Evolutionary conservation across 495 filamentous ascomycete species (phyloP).

Genomic region (Lophiotrema nucula): DNA sequence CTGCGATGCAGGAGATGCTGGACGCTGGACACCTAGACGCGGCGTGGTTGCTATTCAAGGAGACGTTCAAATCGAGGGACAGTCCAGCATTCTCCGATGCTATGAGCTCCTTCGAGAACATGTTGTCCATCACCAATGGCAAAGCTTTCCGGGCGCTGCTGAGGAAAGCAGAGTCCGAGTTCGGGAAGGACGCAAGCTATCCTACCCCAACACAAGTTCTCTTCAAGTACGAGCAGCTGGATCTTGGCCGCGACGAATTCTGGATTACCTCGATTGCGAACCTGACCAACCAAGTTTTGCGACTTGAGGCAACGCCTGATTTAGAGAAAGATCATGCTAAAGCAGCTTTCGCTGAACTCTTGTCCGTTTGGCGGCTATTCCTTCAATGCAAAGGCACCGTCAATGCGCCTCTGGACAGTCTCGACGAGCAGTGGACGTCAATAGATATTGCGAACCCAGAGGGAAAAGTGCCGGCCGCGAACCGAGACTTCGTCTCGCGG

Average conservation of each 20-base stretch:
- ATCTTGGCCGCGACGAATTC: constrained; percentile 9
- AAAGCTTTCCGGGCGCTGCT: constrained; percentile 16
- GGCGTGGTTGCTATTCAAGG: background rate
- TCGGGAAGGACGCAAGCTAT: background rate
- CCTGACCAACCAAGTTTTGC: constrained; percentile 12
- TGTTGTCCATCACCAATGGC: background rate
- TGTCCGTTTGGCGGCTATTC: constrained; percentile 25
- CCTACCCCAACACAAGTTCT: constrained; percentile 22
- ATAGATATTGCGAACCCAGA: background rate
- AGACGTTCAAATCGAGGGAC: background rate
- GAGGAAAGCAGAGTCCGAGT: background rate
- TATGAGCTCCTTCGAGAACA: background rate
- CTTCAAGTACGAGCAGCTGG: constrained; percentile 14
- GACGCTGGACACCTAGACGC: background rate
- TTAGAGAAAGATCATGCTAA: background rate
- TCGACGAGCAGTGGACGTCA: background rate
- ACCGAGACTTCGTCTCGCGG: background rate
- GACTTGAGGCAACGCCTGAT: background rate
- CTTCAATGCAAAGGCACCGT: constrained; percentile 18
- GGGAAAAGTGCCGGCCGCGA: background rate
- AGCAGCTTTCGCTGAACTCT: constrained; percentile 14
- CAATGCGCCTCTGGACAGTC: background rate
- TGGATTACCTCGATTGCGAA: constrained; percentile 14
- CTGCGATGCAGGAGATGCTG: background rate
- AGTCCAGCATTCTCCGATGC: constrained; percentile 1